phyloP scores from a whole-genome alignment of 2,329 filamentous ascomycete species.

The Epichloe sylvatica region DNA sequence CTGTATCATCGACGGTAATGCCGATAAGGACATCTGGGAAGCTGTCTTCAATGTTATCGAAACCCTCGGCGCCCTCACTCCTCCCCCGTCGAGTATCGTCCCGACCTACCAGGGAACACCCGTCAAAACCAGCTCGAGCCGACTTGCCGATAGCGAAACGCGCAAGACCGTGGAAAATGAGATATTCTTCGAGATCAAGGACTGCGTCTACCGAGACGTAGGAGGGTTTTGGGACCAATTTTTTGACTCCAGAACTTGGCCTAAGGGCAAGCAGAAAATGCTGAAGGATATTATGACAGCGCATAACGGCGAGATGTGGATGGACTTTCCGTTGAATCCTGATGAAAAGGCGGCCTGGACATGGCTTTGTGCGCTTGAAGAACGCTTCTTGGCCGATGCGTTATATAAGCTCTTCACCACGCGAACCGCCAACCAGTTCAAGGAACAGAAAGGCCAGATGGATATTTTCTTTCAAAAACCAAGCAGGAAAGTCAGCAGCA shows the following conservation, averaged over 20 bases:
- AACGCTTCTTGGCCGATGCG: slow-evolving; percentile 6
- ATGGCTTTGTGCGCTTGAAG: slow-evolving; percentile 3
- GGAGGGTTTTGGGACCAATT: slow-evolving; percentile 9
- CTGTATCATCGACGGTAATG: no score
- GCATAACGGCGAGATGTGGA: slow-evolving; percentile 9
- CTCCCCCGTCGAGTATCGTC: neutral
- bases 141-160: slow-evolving; percentile 7
- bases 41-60: no score
- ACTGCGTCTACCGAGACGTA: slow-evolving; percentile 8
- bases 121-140: slow-evolving; percentile 3
- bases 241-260: slow-evolving; percentile 7
- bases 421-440: slow-evolving; percentile 9
- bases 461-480: slow-evolving; percentile 11
- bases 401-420: slow-evolving; percentile 9
- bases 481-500: neutral
- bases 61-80: neutral
- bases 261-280: slow-evolving; percentile 5
- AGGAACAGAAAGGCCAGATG: slow-evolving; percentile 11
- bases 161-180: slow-evolving; percentile 3
- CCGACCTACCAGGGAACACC: slow-evolving; percentile 5
- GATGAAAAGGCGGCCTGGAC: slow-evolving; percentile 6
- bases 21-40: no score
- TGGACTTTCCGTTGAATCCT: slow-evolving; percentile 4
- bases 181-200: slow-evolving; percentile 7
- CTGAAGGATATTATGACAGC: slow-evolving; percentile 1